Evolutionary conservation across 2,329 filamentous ascomycete genomes (phyloP).

Genomic region (Trichoderma lentiforme): DNA sequence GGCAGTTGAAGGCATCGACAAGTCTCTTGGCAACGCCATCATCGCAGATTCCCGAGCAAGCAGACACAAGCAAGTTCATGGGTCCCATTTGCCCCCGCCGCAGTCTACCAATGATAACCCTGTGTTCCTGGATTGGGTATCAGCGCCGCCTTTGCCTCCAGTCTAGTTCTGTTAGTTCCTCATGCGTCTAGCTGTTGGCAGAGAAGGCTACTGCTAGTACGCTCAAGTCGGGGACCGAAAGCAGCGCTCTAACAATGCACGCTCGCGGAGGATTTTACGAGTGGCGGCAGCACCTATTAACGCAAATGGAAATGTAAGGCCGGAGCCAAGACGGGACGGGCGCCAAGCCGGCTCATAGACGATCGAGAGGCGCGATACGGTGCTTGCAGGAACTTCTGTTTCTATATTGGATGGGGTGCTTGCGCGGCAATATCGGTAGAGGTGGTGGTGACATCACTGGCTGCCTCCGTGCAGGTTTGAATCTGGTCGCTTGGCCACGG

Average conservation of each 20-base stretch:
- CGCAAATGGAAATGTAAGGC: neutral
- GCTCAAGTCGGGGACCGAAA: neutral
- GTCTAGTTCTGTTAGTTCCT: neutral
- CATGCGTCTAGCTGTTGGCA: neutral
- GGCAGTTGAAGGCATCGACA: constrained; percentile 6
- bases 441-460: constrained; percentile 8
- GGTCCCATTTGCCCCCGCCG: neutral
- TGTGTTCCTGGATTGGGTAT: constrained; percentile 10
- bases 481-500: neutral
- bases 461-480: neutral
- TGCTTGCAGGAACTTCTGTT: constrained; percentile 15
- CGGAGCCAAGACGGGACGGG: constrained; percentile 13
- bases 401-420: neutral
- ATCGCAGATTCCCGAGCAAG: constrained; percentile 9
- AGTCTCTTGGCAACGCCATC: constrained; percentile 13
- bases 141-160: neutral
- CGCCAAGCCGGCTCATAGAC: constrained; percentile 5
- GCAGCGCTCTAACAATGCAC: neutral
- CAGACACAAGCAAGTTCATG: neutral
- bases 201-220: neutral
- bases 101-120: neutral
- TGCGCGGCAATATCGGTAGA: neutral
- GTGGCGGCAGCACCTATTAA: neutral
- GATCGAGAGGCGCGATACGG: neutral
- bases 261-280: neutral